Conservation (phyloP, 2,329 filamentous ascomycete species). For the Westerdykella aurantiaca region DNA sequence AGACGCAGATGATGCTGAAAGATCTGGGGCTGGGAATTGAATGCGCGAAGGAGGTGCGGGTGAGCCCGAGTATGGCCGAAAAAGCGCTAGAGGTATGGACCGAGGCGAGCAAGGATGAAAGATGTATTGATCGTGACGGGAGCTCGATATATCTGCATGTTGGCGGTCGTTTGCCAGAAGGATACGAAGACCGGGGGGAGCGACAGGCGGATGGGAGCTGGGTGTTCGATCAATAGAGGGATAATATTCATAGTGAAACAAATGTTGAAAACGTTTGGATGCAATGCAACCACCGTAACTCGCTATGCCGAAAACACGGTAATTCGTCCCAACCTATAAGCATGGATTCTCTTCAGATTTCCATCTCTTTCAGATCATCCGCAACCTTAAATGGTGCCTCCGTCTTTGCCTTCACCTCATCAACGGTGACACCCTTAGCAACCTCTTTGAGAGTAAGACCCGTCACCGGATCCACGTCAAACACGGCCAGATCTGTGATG, state of each 20-base stretch:
- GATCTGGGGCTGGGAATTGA: conserved; percentile 28
- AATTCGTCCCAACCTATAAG: too few relatives aligned
- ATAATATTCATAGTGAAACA: too few relatives aligned
- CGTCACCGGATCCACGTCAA: conserved; percentile 68
- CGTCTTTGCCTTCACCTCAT: conserved; percentile 82
- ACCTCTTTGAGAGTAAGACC: conserved; percentile 78
- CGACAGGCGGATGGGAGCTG: conserved; percentile 19
- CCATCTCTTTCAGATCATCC: conserved; percentile 74
- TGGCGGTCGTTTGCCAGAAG: conserved; percentile 20
- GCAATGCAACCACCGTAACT: too few relatives aligned
- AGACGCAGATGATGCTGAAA: conserved; percentile 34
- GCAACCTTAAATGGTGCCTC: conserved; percentile 78
- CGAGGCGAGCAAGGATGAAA: conserved; percentile 17
- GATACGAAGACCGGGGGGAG: conserved; percentile 23
- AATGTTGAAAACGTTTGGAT: too few relatives aligned
- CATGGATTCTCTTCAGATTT: conserved; percentile 6
- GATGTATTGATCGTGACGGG: conserved; percentile 25
- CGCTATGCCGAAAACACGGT: too few relatives aligned
- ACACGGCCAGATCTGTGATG: conserved; percentile 37
- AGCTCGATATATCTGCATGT: conserved; percentile 29
- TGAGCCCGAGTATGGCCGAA: conserved; percentile 23
- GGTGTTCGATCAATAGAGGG: conserved; percentile 1
- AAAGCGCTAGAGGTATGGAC: conserved; percentile 24
- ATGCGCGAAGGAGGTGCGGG: conserved; percentile 20
- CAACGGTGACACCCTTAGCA: conserved; percentile 80